phyloP scores from a whole-genome alignment of 2,329 filamentous ascomycete genomes.

The Trichoderma pleuroti region DNA sequence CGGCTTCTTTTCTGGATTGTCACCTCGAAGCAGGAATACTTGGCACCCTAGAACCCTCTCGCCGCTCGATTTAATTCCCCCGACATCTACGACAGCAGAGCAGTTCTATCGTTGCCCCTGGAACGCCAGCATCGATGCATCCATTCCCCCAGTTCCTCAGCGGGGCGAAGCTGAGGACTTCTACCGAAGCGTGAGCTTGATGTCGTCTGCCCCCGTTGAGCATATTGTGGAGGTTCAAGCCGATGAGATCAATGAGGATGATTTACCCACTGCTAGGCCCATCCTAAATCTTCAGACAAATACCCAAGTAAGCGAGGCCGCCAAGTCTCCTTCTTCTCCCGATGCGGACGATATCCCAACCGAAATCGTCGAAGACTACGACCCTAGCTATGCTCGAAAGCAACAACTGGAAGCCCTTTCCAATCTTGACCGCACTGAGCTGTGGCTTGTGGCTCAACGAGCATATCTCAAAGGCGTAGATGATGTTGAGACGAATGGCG shows the following conservation, averaged over 20 bases:
- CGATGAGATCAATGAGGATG: constrained; percentile 50
- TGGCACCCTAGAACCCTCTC: constrained; percentile 62
- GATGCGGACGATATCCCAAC: constrained; percentile 55
- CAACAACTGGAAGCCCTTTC: constrained; percentile 66
- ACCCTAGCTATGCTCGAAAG: constrained; percentile 70
- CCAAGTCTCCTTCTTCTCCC: constrained; percentile 39
- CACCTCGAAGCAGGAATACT: constrained; percentile 69
- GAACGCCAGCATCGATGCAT: constrained; percentile 48
- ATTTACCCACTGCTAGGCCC: constrained; percentile 65
- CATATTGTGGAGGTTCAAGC: constrained; percentile 59
- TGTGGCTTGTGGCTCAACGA: constrained; percentile 82
- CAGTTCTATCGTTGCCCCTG: constrained; percentile 87
- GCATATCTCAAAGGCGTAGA: constrained; percentile 69
- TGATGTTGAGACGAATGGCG: constrained; percentile 38
- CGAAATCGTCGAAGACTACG: constrained; percentile 67
- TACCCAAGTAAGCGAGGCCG: constrained; percentile 31
- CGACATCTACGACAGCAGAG: constrained; percentile 87
- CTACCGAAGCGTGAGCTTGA: constrained; percentile 36
- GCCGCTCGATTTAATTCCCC: constrained; percentile 55
- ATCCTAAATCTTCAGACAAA: constrained; percentile 33
- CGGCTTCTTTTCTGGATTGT: constrained; percentile 85
- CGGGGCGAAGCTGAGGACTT: constrained; percentile 38
- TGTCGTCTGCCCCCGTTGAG: constrained; percentile 53
- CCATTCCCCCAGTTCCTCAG: constrained; percentile 35
- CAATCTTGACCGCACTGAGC: constrained; percentile 79